Percentiles rank a stretch among this genome's conserved stretches.
Evolutionary conservation across 2,329 filamentous ascomycete species (phyloP).

Genomic region (Pseudogymnoascus sp.): DNA sequence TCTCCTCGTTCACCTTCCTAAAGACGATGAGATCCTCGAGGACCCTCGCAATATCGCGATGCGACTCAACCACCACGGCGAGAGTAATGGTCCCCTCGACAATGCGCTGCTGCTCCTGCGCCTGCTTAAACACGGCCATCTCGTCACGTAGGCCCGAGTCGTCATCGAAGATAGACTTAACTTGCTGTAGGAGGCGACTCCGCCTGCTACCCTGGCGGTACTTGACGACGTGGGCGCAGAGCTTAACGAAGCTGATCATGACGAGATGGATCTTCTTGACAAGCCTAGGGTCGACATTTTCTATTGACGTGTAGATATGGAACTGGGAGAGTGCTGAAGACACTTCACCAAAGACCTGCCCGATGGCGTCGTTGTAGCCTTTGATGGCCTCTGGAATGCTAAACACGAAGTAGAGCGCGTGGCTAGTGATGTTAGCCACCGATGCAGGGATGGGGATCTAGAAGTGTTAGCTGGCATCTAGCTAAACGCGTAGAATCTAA

Average conservation of each 20-base stretch:
- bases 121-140: constrained; percentile 19
- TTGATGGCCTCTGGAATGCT: not conserved
- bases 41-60: not conserved
- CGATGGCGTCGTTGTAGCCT: not conserved
- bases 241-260: constrained; percentile 23
- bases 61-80: not conserved
- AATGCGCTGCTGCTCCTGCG: constrained; percentile 18
- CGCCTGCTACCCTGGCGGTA: constrained; percentile 22
- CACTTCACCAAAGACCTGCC: not conserved
- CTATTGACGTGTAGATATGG: not conserved
- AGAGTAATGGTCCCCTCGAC: constrained; percentile 24
- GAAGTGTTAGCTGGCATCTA: not conserved
- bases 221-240: constrained; percentile 26
- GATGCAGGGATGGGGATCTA: not conserved
- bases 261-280: constrained; percentile 18
- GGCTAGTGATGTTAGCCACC: not conserved
- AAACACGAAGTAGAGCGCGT: not conserved
- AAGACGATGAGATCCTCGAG: too few relatives aligned
- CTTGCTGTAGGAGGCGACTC: constrained; percentile 16
- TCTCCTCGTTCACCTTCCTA: too few relatives aligned
- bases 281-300: not conserved
- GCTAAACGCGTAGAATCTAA: not conserved
- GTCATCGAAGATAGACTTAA: constrained; percentile 22
- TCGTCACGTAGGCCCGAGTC: constrained; percentile 19
- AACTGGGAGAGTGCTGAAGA: not conserved